phyloP scores from a whole-genome alignment of 2,329 filamentous ascomycete genomes.

The Aspergillus hiratsukae region DNA sequence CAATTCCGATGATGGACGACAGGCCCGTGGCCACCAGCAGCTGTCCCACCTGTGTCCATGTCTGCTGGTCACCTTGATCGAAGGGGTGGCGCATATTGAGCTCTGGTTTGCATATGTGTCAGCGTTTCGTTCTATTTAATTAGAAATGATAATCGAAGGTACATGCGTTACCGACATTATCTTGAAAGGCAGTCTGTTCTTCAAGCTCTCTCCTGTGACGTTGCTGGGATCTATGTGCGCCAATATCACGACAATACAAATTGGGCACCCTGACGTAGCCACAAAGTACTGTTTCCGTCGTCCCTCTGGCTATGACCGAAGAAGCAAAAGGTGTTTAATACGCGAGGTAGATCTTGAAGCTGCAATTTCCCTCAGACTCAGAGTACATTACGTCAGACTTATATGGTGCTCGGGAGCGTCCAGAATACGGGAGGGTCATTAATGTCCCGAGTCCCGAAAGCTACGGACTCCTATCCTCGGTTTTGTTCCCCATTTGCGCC shows the following conservation, averaged over 20 bases:
- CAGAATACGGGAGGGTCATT: background rate
- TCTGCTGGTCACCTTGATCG: background rate
- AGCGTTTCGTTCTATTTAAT: background rate
- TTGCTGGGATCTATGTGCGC: background rate
- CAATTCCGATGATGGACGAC: background rate
- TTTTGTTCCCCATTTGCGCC: background rate
- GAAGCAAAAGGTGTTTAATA: too few relatives aligned
- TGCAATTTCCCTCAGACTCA: background rate
- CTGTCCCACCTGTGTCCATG: background rate
- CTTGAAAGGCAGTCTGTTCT: too few relatives aligned
- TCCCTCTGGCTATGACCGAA: too few relatives aligned
- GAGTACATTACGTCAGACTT: background rate
- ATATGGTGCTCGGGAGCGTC: background rate
- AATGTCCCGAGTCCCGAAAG: background rate
- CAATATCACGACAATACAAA: background rate
- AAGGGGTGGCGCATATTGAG: background rate
- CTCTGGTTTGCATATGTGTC: background rate
- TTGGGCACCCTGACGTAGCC: background rate
- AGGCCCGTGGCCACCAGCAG: background rate
- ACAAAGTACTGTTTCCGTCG: background rate
- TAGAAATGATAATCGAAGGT: too few relatives aligned
- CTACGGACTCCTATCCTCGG: too few relatives aligned
- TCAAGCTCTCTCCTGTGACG: too few relatives aligned
- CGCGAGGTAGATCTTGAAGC: background rate
- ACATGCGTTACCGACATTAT: too few relatives aligned